Conservation (phyloP, 257 asterid species). For the Penstemon barbatus region DNA sequence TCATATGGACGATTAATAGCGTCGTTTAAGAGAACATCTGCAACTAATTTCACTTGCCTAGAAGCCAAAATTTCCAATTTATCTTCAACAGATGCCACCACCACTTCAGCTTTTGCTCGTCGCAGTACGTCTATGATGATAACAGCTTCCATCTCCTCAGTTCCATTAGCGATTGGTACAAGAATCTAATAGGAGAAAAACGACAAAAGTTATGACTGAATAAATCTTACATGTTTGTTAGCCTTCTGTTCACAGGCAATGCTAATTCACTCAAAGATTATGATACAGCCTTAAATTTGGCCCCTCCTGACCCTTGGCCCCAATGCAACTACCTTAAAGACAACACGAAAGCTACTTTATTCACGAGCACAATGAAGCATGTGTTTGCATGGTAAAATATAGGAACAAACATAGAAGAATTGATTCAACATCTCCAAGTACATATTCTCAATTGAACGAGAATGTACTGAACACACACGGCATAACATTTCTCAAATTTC, state of each 20-base stretch:
- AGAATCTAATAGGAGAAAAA: slow-evolving; percentile 57
- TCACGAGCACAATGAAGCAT: background rate
- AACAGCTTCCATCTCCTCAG: slow-evolving; percentile 96
- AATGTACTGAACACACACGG: slow-evolving; percentile 6
- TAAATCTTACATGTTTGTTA: background rate
- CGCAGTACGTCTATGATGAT: slow-evolving; percentile 84
- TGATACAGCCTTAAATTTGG: background rate
- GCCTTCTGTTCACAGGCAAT: slow-evolving; percentile 7
- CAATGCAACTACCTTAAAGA: slow-evolving; percentile 3
- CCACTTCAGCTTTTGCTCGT: slow-evolving; percentile 82
- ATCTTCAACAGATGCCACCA: slow-evolving; percentile 82
- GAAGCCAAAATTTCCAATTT: slow-evolving; percentile 80
- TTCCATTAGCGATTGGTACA: slow-evolving; percentile 94
- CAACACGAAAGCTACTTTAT: background rate
- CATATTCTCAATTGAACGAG: background rate
- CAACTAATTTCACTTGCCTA: slow-evolving; percentile 84
- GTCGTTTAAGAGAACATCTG: slow-evolving; percentile 82
- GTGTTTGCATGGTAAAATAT: background rate
- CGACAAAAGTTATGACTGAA: background rate
- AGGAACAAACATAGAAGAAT: background rate
- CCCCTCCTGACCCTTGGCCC: slow-evolving; percentile 1
- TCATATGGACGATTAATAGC: slow-evolving; percentile 59
- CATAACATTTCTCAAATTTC: slow-evolving; percentile 6
- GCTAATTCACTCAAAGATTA: background rate
- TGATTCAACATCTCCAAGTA: background rate